Conservation (phyloP, 768 basidiomycete genomes). For the Leccinum pellstonianum region DNA sequence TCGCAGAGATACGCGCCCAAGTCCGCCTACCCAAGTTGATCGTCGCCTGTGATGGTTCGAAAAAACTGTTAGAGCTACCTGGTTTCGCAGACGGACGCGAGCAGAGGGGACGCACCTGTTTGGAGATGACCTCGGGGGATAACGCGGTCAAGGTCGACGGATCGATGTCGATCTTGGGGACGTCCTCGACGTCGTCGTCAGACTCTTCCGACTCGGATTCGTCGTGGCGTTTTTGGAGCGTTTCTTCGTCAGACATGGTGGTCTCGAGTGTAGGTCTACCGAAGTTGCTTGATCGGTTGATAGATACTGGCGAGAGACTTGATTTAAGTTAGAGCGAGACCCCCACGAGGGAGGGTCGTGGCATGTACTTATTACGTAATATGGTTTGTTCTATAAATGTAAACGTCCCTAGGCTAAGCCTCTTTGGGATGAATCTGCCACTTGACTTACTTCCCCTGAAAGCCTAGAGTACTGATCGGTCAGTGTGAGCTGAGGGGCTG, state of each 20-base stretch:
- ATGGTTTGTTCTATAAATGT: conserved; percentile 9
- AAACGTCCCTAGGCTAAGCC: not conserved
- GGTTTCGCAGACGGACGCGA: not conserved
- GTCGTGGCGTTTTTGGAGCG: conserved; percentile 57
- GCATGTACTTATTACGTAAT: conserved; percentile 10
- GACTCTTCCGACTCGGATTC: conserved; percentile 75
- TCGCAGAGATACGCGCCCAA: not conserved
- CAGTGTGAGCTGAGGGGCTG: too few species aligned
- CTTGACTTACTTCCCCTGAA: conserved; percentile 3
- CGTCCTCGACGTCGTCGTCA: conserved; percentile 48
- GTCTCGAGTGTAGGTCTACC: not conserved
- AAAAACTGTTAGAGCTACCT: conserved; percentile 2
- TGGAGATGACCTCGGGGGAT: conserved; percentile 87
- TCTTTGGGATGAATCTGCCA: too few species aligned
- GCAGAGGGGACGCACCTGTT: conserved; percentile 61
- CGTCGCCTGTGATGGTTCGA: conserved; percentile 65
- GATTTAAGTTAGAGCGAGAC: conserved; percentile 12
- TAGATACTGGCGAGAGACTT: conserved; percentile 8
- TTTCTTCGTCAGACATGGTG: conserved; percentile 69
- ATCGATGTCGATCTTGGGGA: conserved; percentile 77
- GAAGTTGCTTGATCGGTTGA: conserved; percentile 16
- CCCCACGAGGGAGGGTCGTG: conserved; percentile 8
- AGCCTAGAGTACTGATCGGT: not conserved
- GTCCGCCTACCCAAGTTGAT: conserved; percentile 75
- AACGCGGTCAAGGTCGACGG: conserved; percentile 79